A percentile compares a stretch with the other conserved stretches of the same genome.
Conservation (phyloP, 129 eudicot species). For the Flaveria linearis region DNA sequence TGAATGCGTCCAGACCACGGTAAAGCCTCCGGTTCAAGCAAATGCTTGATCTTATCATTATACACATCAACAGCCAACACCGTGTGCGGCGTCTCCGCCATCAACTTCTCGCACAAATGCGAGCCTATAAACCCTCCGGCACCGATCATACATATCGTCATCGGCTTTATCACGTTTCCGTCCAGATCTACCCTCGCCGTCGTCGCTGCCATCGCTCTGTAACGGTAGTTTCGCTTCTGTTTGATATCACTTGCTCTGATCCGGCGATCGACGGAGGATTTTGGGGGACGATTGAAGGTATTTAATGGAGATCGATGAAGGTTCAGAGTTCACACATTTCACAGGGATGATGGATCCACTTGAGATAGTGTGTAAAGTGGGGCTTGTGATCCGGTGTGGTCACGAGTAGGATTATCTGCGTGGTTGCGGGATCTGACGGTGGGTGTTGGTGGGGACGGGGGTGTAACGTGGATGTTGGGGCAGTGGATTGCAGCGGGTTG, state of each 20-base stretch:
- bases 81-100: slow-evolving; percentile 79
- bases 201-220: slow-evolving; percentile 25
- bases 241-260: background rate
- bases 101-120: slow-evolving; percentile 88
- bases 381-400: slow-evolving; percentile 13
- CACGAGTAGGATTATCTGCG: slow-evolving; percentile 9
- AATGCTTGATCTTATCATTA: slow-evolving; percentile 92
- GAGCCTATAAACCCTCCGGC: slow-evolving; percentile 99
- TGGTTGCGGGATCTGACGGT: slow-evolving; percentile 19
- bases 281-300: slow-evolving; percentile 34
- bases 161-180: slow-evolving; percentile 70
- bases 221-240: slow-evolving; percentile 5
- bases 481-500: slow-evolving; percentile 27
- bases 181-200: slow-evolving; percentile 83
- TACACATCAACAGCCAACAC: slow-evolving; percentile 94
- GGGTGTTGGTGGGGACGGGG: background rate
- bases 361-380: slow-evolving; percentile 15
- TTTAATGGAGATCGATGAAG: slow-evolving; percentile 50
- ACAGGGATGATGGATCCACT: slow-evolving; percentile 32
- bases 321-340: slow-evolving; percentile 28
- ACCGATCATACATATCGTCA: slow-evolving; percentile 95
- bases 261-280: slow-evolving; percentile 27
- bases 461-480: slow-evolving; percentile 15
- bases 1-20: slow-evolving; percentile 85
- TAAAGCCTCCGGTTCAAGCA: slow-evolving; percentile 67